Conservation (phyloP, 495 filamentous ascomycete species). For the Podospora australis region DNA sequence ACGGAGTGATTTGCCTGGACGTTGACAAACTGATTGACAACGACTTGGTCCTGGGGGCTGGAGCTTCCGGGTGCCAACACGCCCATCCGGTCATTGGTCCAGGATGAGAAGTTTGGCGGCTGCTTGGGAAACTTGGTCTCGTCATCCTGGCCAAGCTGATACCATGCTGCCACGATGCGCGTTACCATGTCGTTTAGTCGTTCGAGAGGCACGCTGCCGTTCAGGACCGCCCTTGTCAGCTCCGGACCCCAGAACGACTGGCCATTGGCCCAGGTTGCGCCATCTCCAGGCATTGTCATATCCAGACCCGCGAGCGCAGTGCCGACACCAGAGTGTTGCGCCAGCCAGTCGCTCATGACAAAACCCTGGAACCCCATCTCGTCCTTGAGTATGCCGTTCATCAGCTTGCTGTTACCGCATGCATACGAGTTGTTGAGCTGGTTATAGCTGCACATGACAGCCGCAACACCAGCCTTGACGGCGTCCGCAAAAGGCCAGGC, state of each 20-base stretch:
- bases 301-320: slow-evolving; percentile 80
- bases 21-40: slow-evolving; percentile 74
- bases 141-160: slow-evolving; percentile 79
- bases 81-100: slow-evolving; percentile 67
- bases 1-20: slow-evolving; percentile 64
- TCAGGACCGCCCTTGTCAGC: slow-evolving; percentile 71
- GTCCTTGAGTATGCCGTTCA: slow-evolving; percentile 92
- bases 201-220: slow-evolving; percentile 73
- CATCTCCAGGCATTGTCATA: slow-evolving; percentile 95
- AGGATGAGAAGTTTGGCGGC: slow-evolving; percentile 87
- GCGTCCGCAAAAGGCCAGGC: slow-evolving; percentile 87
- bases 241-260: slow-evolving; percentile 73
- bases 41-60: slow-evolving; percentile 42
- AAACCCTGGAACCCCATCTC: slow-evolving; percentile 94
- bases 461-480: slow-evolving; percentile 78
- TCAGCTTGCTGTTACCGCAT: slow-evolving; percentile 83
- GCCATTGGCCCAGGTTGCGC: slow-evolving; percentile 67
- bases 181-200: slow-evolving; percentile 91
- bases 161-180: slow-evolving; percentile 87
- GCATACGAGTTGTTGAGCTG: slow-evolving; percentile 87
- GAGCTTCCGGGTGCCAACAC: slow-evolving; percentile 57
- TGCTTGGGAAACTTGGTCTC: slow-evolving; percentile 57
- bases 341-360: slow-evolving; percentile 89
- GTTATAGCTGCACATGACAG: slow-evolving; percentile 86
- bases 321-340: slow-evolving; percentile 73